Evolutionary conservation across 768 basidiomycete genomes (phyloP).

Genomic region (Cystobasidium ongulense): DNA sequence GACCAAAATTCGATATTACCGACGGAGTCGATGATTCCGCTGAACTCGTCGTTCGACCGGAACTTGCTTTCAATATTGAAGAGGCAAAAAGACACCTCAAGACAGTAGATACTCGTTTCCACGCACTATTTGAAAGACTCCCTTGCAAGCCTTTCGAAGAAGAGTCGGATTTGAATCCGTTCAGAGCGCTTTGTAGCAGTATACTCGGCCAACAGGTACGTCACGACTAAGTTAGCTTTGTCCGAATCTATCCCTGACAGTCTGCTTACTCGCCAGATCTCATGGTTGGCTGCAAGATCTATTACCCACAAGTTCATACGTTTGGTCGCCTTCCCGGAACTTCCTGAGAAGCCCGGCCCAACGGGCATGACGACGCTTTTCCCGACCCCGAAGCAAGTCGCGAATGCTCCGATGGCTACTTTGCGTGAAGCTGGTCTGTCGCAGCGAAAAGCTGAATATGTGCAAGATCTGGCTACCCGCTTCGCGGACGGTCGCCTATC

Average conservation of each 20-base stretch:
- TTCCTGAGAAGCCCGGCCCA: slow-evolving; percentile 56
- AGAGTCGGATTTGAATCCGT: slow-evolving; percentile 33
- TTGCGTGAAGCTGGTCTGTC: slow-evolving; percentile 70
- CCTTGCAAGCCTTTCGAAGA: slow-evolving; percentile 69
- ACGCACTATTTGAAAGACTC: slow-evolving; percentile 57
- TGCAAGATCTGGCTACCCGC: slow-evolving; percentile 66
- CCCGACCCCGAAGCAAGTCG: slow-evolving; percentile 64
- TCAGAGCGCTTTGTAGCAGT: slow-evolving; percentile 61
- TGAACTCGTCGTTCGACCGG: slow-evolving; percentile 55
- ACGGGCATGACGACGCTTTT: slow-evolving; percentile 46
- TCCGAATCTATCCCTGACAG: background rate
- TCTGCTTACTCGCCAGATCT: slow-evolving; percentile 65
- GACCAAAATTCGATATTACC: background rate
- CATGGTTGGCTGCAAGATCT: slow-evolving; percentile 74
- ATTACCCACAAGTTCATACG: slow-evolving; percentile 72
- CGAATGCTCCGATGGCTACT: slow-evolving; percentile 53
- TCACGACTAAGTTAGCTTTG: slow-evolving; percentile 64
- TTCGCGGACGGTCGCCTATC: slow-evolving; percentile 75
- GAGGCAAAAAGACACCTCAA: slow-evolving; percentile 67
- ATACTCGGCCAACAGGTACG: slow-evolving; percentile 72
- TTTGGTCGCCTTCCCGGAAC: slow-evolving; percentile 59
- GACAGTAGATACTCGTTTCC: slow-evolving; percentile 61
- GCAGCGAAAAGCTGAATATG: slow-evolving; percentile 80
- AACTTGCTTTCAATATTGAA: slow-evolving; percentile 66
- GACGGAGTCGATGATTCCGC: slow-evolving; percentile 1